Percentiles rank a stretch among this genome's conserved stretches.
Conservation (phyloP, 306 rosid species). For the Medicago ruthenica region DNA sequence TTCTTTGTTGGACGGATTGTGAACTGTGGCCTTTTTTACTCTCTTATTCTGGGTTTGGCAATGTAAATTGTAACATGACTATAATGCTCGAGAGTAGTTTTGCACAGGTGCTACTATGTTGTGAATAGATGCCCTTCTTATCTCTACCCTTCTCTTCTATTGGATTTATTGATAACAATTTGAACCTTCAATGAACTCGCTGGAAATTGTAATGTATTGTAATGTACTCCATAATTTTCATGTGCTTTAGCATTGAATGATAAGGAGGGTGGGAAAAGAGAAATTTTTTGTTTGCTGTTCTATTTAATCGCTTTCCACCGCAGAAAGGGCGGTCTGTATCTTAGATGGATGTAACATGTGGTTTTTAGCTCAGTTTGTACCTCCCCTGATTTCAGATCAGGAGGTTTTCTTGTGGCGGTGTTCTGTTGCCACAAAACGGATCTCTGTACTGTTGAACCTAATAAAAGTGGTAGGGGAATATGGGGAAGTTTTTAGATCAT, state of each 20-base stretch:
- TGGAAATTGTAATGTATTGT: constrained; percentile 5
- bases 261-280: neutral
- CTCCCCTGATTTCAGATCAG: neutral
- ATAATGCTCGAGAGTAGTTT: neutral
- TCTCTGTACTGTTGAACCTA: neutral
- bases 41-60: neutral
- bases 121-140: neutral
- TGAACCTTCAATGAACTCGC: neutral
- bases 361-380: constrained; percentile 5
- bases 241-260: constrained; percentile 22
- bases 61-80: neutral
- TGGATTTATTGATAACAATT: neutral
- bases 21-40: neutral
- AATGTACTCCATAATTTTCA: constrained; percentile 5
- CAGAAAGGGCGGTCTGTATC: neutral
- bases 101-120: constrained; percentile 28
- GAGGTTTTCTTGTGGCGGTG: constrained; percentile 7
- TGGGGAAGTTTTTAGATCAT: neutral
- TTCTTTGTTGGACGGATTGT: constrained; percentile 7
- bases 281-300: neutral
- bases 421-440: constrained; percentile 1
- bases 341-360: neutral
- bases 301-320: neutral
- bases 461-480: constrained; percentile 13
- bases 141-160: neutral